phyloP scores from a whole-genome alignment of 2,329 filamentous ascomycete genomes.

The Pleoardoris graminearum region DNA sequence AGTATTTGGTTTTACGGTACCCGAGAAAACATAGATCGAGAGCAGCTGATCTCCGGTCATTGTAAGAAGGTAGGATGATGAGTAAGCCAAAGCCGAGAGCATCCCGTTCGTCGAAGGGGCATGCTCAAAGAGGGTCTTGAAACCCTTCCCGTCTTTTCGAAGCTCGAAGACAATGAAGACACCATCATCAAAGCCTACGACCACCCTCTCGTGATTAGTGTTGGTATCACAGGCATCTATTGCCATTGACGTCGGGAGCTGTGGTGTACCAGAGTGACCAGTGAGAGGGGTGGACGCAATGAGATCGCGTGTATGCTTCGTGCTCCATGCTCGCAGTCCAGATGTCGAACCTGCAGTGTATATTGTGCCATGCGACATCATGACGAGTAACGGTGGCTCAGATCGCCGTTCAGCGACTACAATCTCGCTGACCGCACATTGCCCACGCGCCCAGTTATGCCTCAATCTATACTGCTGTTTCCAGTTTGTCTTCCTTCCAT shows the following conservation, averaged over 20 bases:
- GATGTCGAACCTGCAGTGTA: constrained; percentile 71
- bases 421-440: constrained; percentile 79
- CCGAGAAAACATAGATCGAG: constrained; percentile 71
- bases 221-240: constrained; percentile 55
- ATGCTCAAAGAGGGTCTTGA: constrained; percentile 62
- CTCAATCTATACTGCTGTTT: constrained; percentile 85
- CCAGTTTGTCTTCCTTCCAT: constrained; percentile 68
- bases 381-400: constrained; percentile 69
- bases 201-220: constrained; percentile 37
- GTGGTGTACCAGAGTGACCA: constrained; percentile 20
- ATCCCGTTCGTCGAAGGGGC: constrained; percentile 65
- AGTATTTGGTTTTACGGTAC: constrained; percentile 15
- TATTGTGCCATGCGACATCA: constrained; percentile 74
- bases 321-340: constrained; percentile 78
- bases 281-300: constrained; percentile 54
- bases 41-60: constrained; percentile 75
- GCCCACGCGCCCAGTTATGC: constrained; percentile 88
- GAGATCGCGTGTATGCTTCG: constrained; percentile 61
- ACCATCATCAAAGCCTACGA: constrained; percentile 50
- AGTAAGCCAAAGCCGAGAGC: constrained; percentile 71
- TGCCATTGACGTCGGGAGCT: constrained; percentile 64
- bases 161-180: constrained; percentile 68
- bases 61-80: constrained; percentile 75
- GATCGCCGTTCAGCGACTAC: constrained; percentile 59
- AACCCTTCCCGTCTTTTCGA: constrained; percentile 47